These are phyloP conservation scores for Medicago arabica DNA, from an alignment of 306 rosid species.

Conservation along the genomic window DNA sequence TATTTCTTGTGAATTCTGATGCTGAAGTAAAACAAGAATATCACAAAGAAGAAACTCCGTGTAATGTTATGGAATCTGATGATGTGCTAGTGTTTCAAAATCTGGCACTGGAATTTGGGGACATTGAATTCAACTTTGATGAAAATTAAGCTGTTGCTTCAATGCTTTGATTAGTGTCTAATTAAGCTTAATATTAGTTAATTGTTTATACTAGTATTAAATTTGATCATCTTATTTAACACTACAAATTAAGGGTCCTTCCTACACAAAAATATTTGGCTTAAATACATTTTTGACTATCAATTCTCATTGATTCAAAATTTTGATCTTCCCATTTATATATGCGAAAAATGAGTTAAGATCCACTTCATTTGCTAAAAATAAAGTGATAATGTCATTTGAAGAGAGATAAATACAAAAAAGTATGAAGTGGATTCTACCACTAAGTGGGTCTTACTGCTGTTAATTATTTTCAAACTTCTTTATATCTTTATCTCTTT, in stretches of 20 bases:
- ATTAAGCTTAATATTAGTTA: background rate
- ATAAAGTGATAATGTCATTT: no score
- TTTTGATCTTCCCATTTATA: no score
- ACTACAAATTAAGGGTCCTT: background rate
- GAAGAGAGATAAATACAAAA: no score
- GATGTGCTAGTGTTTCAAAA: background rate
- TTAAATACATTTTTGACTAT: no score
- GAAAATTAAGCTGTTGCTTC: conserved; percentile 11
- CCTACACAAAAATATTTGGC: no score
- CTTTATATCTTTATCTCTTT: no score
- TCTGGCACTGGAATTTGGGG: conserved; percentile 36
- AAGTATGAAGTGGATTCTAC: no score
- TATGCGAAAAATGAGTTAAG: no score
- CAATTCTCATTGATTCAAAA: no score
- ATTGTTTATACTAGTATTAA: background rate
- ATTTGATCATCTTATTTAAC: background rate
- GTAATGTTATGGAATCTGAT: conserved; percentile 21
- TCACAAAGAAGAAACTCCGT: conserved; percentile 34
- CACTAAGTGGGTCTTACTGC: no score
- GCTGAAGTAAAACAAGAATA: conserved; percentile 41
- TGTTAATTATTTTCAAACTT: no score
- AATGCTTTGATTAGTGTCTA: background rate
- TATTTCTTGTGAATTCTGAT: conserved; percentile 10
- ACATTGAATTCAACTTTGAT: conserved; percentile 37
- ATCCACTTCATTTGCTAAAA: no score